phyloP scores from a whole-genome alignment of 495 filamentous ascomycete species.

The Glutinoglossum americanum region DNA sequence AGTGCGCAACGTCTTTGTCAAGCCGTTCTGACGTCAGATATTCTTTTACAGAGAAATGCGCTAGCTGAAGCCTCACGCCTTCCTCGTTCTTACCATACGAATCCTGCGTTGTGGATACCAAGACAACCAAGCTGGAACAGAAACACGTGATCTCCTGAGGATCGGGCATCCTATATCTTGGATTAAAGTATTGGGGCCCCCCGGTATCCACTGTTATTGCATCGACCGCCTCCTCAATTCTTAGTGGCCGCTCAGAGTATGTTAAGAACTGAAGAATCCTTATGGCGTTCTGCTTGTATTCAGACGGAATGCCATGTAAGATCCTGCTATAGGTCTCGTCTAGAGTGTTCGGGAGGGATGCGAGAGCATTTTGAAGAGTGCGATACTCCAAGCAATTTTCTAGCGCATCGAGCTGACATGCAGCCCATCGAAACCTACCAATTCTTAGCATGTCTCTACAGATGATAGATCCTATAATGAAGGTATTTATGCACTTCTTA shows the following conservation, averaged over 20 bases:
- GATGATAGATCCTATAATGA: no score
- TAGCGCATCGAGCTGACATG: conserved; percentile 11
- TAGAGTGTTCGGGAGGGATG: conserved; percentile 6
- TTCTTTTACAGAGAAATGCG: conserved; percentile 14
- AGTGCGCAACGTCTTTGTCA: background rate
- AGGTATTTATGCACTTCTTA: background rate
- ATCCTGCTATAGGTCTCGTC: conserved; percentile 14
- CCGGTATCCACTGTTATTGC: conserved; percentile 6
- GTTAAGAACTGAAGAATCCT: conserved; percentile 9
- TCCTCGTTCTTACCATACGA: background rate
- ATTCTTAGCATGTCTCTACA: background rate
- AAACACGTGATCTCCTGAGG: conserved; percentile 7
- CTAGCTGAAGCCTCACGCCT: conserved; percentile 2
- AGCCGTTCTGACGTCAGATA: conserved; percentile 10
- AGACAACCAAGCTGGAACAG: conserved; percentile 7
- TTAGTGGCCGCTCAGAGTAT: conserved; percentile 9
- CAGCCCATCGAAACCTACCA: conserved; percentile 12
- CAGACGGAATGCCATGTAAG: conserved; percentile 5
- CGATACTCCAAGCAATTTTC: conserved; percentile 3
- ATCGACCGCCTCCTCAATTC: conserved; percentile 6
- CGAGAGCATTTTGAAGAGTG: conserved; percentile 5
- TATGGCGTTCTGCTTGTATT: conserved; percentile 6
- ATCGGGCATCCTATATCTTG: conserved; percentile 1
- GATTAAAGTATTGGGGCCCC: conserved; percentile 3
- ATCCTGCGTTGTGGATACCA: background rate